Evolutionary conservation across 345 rosid genomes (phyloP), one percentile per base, ranked within the genome.

Genomic region (Pugionium cornutum): DNA sequence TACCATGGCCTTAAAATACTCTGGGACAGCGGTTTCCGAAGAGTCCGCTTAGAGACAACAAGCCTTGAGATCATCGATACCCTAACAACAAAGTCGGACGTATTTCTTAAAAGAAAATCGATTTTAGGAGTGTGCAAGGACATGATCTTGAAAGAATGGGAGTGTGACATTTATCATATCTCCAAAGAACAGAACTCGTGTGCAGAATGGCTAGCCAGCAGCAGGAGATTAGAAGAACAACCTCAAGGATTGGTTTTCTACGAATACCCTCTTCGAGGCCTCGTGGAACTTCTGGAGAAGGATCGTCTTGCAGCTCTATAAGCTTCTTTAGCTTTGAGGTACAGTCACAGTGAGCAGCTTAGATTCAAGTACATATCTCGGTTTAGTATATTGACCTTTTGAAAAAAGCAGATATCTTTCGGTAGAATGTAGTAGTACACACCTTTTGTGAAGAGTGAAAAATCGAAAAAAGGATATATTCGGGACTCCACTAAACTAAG

Each of bases 1-100:
- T 75, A 71, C 62, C 64, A 74, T 40, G 96, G 96, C 43, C 67
- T 83, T 39, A 70, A 37, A 66, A 55, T 77, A 35, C 64, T 83
- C 5, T 79, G 83, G 87, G 82, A 77, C 11, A 6, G 51, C 43
- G 83, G 83, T n/a, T 81, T 50, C 47, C 63, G 72, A 69, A 66
- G 68, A 60, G 78, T 86, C 35, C 55, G 64, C 46, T 73, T 81
- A 66, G 77, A 81, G 73, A 71, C 76, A 0, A 75, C 73, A 43
- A 82, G 75, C 44, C 39, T 2, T 28, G 27, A 32, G n/a, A 78
- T 77, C 42, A 30, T 78, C 28, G 54, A 69, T 28, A 64, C 67
- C 69, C 72, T 86, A 39, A 64, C 67, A 66, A 48, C 30, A 37
- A 41, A 1, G 0, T 37, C 29, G 26, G 1, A 7, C 47, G 7